A percentile compares a stretch with the other conserved stretches of the same genome.
Conservation (phyloP, 805 yeast genomes). For the Candida quercuum region DNA sequence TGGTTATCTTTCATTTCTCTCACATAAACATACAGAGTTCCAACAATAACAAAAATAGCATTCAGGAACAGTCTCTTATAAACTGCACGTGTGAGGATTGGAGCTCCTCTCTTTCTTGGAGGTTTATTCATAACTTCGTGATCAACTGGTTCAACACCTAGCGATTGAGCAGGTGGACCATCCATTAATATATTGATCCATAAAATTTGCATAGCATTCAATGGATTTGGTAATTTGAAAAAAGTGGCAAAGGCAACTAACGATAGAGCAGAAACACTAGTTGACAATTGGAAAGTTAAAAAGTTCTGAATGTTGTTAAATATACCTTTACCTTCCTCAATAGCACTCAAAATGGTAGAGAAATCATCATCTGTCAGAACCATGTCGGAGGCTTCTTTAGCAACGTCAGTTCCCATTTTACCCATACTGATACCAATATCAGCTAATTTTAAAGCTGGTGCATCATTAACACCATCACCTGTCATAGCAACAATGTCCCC, state of each 20-base stretch:
- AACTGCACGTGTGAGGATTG: constrained; percentile 67
- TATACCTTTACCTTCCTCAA: constrained; percentile 96
- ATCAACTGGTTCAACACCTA: constrained; percentile 97
- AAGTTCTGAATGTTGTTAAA: constrained; percentile 94
- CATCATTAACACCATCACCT: constrained; percentile 99
- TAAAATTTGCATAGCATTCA: constrained; percentile 96
- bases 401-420: constrained; percentile 93
- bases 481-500: constrained; percentile 98
- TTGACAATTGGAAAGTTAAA: constrained; percentile 90
- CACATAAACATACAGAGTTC: constrained; percentile 83
- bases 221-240: constrained; percentile 85
- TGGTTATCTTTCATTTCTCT: constrained; percentile 80
- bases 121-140: constrained; percentile 93
- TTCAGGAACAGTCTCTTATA: constrained; percentile 70
- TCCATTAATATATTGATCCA: constrained; percentile 98
- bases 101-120: constrained; percentile 87
- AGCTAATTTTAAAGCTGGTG: constrained; percentile 95
- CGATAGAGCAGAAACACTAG: constrained; percentile 91
- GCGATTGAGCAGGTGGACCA: constrained; percentile 97
- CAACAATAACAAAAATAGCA: constrained; percentile 71
- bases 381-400: constrained; percentile 98
- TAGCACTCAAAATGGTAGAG: constrained; percentile 87
- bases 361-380: constrained; percentile 95
- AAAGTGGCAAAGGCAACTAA: constrained; percentile 83
- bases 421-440: constrained; percentile 96